Conservation (phyloP, 2,329 filamentous ascomycete genomes). For the Gyromitra esculenta region DNA sequence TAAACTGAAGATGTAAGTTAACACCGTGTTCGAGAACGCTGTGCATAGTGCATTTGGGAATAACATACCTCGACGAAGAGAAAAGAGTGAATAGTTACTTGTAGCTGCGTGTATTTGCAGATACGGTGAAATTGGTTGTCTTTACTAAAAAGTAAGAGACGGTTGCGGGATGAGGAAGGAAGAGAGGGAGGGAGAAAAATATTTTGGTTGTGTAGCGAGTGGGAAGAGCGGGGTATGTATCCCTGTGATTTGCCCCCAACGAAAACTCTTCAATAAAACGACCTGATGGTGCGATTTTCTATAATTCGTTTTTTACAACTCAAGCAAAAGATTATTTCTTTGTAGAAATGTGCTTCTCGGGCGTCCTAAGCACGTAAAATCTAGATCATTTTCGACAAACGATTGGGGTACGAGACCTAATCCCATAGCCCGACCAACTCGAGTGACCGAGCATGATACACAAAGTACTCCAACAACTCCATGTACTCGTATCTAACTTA, state of each 20-base stretch:
- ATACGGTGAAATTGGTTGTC: conserved; percentile 27
- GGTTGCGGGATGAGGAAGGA: conserved; percentile 35
- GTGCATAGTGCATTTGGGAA: conserved; percentile 49
- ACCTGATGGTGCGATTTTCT: conserved; percentile 14
- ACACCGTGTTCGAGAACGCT: conserved; percentile 53
- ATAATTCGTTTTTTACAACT: conserved; percentile 30
- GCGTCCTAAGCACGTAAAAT: conserved; percentile 17
- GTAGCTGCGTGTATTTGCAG: conserved; percentile 41
- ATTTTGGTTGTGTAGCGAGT: conserved; percentile 14
- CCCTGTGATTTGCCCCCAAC: conserved; percentile 18
- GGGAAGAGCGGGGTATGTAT: conserved; percentile 35
- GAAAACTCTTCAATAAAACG: conserved; percentile 24
- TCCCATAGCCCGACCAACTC: not conserved
- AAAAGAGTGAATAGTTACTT: conserved; percentile 37
- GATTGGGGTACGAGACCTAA: too few relatives aligned
- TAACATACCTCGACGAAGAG: conserved; percentile 46
- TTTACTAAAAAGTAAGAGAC: conserved; percentile 37
- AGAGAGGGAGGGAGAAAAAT: conserved; percentile 31
- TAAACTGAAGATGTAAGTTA: conserved; percentile 50
- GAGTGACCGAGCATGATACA: conserved; percentile 33
- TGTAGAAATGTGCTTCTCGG: conserved; percentile 2
- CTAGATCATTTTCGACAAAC: conserved; percentile 31
- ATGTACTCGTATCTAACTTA: not conserved
- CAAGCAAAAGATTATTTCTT: not conserved
- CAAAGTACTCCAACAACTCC: not conserved